These are phyloP conservation scores for Jamesozyma hellenica DNA, from an alignment of 805 yeast species.

Conservation along the genomic window DNA sequence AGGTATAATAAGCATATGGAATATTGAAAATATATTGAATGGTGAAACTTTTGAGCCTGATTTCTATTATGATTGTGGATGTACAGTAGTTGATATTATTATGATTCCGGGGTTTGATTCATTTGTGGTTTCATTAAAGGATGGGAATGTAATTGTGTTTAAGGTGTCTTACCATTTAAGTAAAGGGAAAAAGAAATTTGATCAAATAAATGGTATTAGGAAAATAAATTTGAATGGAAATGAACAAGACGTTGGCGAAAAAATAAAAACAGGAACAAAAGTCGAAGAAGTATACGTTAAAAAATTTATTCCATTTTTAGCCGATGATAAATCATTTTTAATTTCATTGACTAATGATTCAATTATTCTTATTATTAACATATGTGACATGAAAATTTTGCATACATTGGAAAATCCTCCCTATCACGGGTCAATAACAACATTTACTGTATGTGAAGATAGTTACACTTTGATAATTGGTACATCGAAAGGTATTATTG, in stretches of 20 bases:
- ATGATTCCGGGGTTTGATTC: slow-evolving; percentile 48
- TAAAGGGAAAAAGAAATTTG: slow-evolving; percentile 5
- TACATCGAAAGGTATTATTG: slow-evolving; percentile 61
- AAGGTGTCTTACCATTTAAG: slow-evolving; percentile 27
- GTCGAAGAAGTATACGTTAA: slow-evolving; percentile 31
- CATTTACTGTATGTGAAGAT: slow-evolving; percentile 46
- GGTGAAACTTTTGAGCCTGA: slow-evolving; percentile 46
- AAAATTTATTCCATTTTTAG: slow-evolving; percentile 34
- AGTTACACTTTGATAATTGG: slow-evolving; percentile 64
- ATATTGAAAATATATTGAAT: slow-evolving; percentile 49
- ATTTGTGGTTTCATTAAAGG: slow-evolving; percentile 41
- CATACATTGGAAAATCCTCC: slow-evolving; percentile 43
- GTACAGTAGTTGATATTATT: slow-evolving; percentile 39
- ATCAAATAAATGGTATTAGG: slow-evolving; percentile 17
- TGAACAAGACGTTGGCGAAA: slow-evolving; percentile 13
- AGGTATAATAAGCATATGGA: slow-evolving; percentile 75
- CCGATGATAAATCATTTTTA: slow-evolving; percentile 35
- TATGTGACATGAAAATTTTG: slow-evolving; percentile 42
- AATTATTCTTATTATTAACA: slow-evolving; percentile 44
- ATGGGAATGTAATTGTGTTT: slow-evolving; percentile 29
- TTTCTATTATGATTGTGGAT: slow-evolving; percentile 38
- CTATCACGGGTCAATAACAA: slow-evolving; percentile 54
- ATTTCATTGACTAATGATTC: slow-evolving; percentile 45
- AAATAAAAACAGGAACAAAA: slow-evolving; percentile 6
- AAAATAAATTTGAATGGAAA: slow-evolving; percentile 12